Base-by-base conservation (phyloP, 169 alveolate species). In the Plasmodium cynomolgi region DNA sequence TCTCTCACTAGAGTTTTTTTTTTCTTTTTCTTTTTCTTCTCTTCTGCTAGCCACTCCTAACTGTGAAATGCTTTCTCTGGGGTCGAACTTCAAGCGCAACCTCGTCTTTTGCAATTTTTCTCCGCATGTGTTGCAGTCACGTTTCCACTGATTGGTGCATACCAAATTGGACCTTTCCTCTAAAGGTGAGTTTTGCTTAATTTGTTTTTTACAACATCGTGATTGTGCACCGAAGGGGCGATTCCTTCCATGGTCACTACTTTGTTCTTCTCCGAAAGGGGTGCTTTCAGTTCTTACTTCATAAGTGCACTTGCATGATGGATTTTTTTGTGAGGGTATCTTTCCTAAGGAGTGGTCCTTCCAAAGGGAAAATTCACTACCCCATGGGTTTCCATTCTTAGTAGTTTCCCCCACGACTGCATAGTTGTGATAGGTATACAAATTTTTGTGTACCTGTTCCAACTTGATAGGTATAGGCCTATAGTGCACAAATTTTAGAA, bases 401-500 rank as follows among this genome's bases (percentile, higher is more conserved):
- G 29, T n/a, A 37, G 83, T 7, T 2, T 26, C 58, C 41, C 56
- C 33, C 4, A 47, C 62, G 58, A 73, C 41, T 84, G 26, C 93
- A 73, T 54, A 74, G 26, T 84, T 26, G 39, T 74, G 37, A 73
- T 84, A 37, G 33, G 56, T 74, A 74, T 37, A 84, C 58, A 84
- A 68, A 47, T 56, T 74, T 29, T 7, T 84, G 39, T 84, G 79
- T 31, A 84, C 79, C 56, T 84, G 80, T 54, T 50, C n/a, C 62
- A 84, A 50, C 23, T 37, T 84, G 47, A 84, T 44, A 2, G 85
- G n/a, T 33, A 84, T 75, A 47, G 79, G 79, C 26, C 79, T 74
- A 33, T 84, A 26, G 9, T 75, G 84, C 58, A 84, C 37, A 41
- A 84, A 62, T 74, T 73, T 74, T 54, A 74, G 58, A 84, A 84